Evolutionary conservation across 2,329 filamentous ascomycete genomes (phyloP).

Genomic region (Beauveria asiatica): DNA sequence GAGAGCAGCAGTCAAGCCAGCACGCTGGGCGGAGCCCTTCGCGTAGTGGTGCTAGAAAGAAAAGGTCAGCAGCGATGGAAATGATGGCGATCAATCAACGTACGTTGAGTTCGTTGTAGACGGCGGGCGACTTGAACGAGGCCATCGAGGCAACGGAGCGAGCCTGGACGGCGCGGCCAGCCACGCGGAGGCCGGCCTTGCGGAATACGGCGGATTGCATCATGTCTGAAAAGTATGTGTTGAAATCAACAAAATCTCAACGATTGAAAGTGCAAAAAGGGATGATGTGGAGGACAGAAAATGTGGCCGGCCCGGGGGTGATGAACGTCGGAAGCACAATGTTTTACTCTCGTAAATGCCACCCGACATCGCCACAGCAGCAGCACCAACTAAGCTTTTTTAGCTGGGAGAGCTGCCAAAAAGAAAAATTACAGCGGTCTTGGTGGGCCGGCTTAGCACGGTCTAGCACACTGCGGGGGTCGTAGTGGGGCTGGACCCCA

Average conservation of each 20-base stretch:
- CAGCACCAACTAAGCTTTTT: neutral
- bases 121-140: constrained; percentile 76
- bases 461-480: constrained; percentile 3
- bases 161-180: constrained; percentile 21
- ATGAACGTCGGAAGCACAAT: neutral
- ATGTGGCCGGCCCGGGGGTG: neutral
- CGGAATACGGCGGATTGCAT: constrained; percentile 29
- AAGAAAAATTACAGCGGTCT: neutral
- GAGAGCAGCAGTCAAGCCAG: constrained; percentile 66
- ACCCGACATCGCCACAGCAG: constrained; percentile 7
- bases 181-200: constrained; percentile 24
- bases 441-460: constrained; percentile 7
- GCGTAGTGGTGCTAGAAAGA: constrained; percentile 69
- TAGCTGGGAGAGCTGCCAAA: neutral
- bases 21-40: constrained; percentile 72
- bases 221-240: neutral
- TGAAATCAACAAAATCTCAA: constrained; percentile 10
- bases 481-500: neutral
- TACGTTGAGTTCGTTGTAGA: constrained; percentile 94
- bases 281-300: neutral
- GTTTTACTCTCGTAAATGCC: neutral
- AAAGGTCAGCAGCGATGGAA: neutral
- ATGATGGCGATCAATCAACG: constrained; percentile 26
- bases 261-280: constrained; percentile 11
- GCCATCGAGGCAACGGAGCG: constrained; percentile 53